Evolutionary conservation across 1,139 yeast genomes (phyloP).

Genomic region (Diutina neorugosa): DNA sequence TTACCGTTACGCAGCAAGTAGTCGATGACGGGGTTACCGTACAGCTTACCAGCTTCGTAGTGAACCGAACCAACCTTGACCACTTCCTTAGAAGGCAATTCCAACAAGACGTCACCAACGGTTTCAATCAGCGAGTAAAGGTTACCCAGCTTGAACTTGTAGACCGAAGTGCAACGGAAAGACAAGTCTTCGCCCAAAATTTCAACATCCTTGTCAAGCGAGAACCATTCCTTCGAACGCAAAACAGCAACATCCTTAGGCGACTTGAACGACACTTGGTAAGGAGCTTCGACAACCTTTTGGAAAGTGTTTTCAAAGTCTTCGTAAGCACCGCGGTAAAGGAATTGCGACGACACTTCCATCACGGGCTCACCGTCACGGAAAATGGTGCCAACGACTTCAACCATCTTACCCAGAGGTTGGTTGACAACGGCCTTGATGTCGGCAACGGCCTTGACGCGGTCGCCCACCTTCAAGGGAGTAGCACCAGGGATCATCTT

Average conservation of each 20-base stretch:
- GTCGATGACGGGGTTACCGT: constrained; percentile 96
- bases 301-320: constrained; percentile 92
- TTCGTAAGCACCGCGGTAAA: constrained; percentile 83
- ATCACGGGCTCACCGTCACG: constrained; percentile 64
- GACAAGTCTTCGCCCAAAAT: constrained; percentile 71
- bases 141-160: constrained; percentile 65
- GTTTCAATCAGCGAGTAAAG: constrained; percentile 76
- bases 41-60: constrained; percentile 86
- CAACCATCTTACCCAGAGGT: constrained; percentile 90
- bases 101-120: constrained; percentile 74
- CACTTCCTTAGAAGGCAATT: constrained; percentile 86
- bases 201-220: constrained; percentile 58
- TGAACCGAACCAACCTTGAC: constrained; percentile 78
- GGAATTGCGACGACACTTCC: constrained; percentile 92
- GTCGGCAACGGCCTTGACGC: constrained; percentile 70
- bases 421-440: constrained; percentile 84
- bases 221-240: constrained; percentile 97
- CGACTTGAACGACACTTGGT: constrained; percentile 58
- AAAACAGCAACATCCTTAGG: constrained; percentile 89
- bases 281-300: constrained; percentile 78
- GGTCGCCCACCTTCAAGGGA: constrained; percentile 83
- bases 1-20: constrained; percentile 86
- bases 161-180: constrained; percentile 80
- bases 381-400: constrained; percentile 81
- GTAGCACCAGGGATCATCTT: constrained; percentile 86